phyloP scores from a whole-genome alignment of 768 basidiomycete species.

The Paxillus ammoniavirescens region DNA sequence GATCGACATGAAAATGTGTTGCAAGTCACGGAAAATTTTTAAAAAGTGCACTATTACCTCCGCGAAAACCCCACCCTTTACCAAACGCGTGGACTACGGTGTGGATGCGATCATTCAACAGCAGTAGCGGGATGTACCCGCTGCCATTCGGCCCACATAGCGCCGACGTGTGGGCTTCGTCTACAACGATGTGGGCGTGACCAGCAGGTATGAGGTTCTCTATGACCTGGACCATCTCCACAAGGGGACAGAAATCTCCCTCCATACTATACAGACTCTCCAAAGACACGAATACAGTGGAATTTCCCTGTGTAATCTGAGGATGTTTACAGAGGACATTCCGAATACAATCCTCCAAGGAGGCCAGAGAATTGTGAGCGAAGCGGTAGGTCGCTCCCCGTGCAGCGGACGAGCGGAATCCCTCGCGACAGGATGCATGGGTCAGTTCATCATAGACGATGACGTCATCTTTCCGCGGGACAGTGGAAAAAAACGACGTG shows the following conservation, averaged over 20 bases:
- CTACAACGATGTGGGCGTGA: conserved; percentile 46
- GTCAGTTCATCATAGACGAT: conserved; percentile 53
- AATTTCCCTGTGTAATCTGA: conserved; percentile 21
- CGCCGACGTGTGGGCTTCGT: conserved; percentile 59
- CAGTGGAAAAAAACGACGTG: conserved; percentile 42
- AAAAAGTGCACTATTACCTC: conserved; percentile 6
- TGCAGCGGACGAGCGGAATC: conserved; percentile 38
- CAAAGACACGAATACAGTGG: conserved; percentile 46
- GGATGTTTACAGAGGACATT: conserved; percentile 21
- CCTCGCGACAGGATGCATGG: conserved; percentile 53
- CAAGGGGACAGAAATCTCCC: conserved; percentile 50
- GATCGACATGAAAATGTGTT: too few species aligned
- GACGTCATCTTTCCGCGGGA: conserved; percentile 46
- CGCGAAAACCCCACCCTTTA: conserved; percentile 34
- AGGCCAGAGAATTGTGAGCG: conserved; percentile 42
- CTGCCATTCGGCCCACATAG: conserved; percentile 47
- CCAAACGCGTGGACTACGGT: conserved; percentile 54
- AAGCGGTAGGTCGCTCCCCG: conserved; percentile 33
- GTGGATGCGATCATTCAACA: conserved; percentile 40
- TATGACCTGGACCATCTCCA: conserved; percentile 38
- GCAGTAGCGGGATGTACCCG: conserved; percentile 42
- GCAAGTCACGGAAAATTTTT: too few species aligned
- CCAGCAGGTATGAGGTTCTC: conserved; percentile 36
- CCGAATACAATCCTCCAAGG: conserved; percentile 31
- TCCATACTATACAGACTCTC: conserved; percentile 65